Base-by-base conservation (phyloP, 2,329 filamentous ascomycete species). In the Pseudopyrenochaeta lycopersici region DNA sequence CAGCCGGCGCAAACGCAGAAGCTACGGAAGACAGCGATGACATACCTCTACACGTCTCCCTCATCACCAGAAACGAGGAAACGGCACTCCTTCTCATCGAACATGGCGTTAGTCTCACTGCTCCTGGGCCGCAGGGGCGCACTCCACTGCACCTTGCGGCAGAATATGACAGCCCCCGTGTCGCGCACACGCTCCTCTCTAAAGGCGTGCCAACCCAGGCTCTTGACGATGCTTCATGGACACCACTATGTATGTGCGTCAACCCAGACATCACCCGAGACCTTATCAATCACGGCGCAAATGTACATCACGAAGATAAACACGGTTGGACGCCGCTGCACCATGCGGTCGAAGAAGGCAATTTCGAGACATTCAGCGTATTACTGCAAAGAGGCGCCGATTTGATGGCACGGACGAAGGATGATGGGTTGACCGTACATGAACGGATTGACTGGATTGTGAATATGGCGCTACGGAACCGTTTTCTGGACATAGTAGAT, bases 1-100 rank as follows among this genome's bases (percentile, higher is more conserved):
- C 53, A n/a, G 48, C 48, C 35, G 62, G 64, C 36, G 61, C 66
- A 23, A 46, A 66, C 35, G 50, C 61, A 10, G 54, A 64, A 35
- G 23, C 49, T 6, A 27, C 43, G 6, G 47, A 55, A 21, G 44
- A 45, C 10, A 52, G 46, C 21, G 42, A 42, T 21, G 58, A 63
- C 39, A 45, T 49, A 1, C 55, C 63, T 1, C 46, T 68, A 1
- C 63, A 66, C 48, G 43, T 64, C 7, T 58, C 62, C 2, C 59
- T 68, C 10, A 49, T 54, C 20, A 56, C 54, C 38, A 36, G 43
- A 9, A 54, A 58, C 17, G 46, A 56, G 14, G 29, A 41, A 14
- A 36, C 52, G 7, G 57, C 61, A 7, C 44, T 41, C 12, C 17
- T 55, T 7, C 55, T 66, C 32, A 46, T 64, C 27, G 29, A 55